Conservation (phyloP, 2,329 filamentous ascomycete species). For the Beauveria scarabaeidicola region DNA sequence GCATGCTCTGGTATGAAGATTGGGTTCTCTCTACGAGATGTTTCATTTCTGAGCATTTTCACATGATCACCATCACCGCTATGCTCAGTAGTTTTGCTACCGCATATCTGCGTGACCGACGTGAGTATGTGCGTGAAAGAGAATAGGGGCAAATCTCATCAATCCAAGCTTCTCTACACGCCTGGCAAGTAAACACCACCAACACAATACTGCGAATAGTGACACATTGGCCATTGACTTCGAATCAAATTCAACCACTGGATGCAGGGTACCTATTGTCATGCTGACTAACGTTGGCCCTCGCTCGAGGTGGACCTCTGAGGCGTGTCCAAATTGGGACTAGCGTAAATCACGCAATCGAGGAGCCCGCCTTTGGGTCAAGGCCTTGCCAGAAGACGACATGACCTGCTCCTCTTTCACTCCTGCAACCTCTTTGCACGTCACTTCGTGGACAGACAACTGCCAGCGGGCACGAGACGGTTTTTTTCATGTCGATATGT, state of each 20-base stretch:
- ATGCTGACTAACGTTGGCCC: neutral
- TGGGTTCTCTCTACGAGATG: too few relatives aligned
- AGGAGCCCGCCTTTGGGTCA: constrained; percentile 16
- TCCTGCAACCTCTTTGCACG: constrained; percentile 16
- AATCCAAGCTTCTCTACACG: too few relatives aligned
- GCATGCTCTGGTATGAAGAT: too few relatives aligned
- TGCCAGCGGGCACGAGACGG: constrained; percentile 11
- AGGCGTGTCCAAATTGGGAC: constrained; percentile 11
- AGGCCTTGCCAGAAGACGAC: constrained; percentile 16
- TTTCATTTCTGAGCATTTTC: too few relatives aligned
- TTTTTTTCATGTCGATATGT: constrained; percentile 17
- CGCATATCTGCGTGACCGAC: too few relatives aligned
- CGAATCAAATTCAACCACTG: neutral
- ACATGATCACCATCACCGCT: too few relatives aligned
- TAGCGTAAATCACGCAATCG: constrained; percentile 27
- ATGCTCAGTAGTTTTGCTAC: too few relatives aligned
- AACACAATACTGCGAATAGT: neutral
- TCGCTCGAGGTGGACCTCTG: neutral
- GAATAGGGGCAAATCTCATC: too few relatives aligned
- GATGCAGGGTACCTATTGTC: neutral
- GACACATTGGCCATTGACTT: neutral
- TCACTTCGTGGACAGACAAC: constrained; percentile 1
- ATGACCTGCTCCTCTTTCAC: constrained; percentile 11
- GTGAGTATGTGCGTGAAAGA: too few relatives aligned
- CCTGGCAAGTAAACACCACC: too few relatives aligned